Percentiles rank a stretch among this genome's conserved stretches.
phyloP scores from a whole-genome alignment of 1,284 basidiomycete species.

The Cutaneotrichosporon daszewskae region DNA sequence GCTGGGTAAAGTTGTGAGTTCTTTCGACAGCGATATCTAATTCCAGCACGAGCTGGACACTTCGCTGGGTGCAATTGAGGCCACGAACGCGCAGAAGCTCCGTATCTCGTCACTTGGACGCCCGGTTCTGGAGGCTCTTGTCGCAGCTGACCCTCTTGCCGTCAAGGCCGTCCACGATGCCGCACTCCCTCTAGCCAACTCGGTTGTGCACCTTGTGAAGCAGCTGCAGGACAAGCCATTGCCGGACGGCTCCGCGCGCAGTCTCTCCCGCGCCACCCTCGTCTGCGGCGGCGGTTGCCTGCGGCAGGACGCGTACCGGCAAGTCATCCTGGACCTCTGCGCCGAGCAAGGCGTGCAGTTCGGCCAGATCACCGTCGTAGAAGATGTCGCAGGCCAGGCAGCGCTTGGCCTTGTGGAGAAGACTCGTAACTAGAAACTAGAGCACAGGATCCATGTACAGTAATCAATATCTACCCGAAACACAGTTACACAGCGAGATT shows the following conservation, averaged over 20 bases:
- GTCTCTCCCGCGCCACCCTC: conserved; percentile 15
- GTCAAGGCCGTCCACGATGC: conserved; percentile 18
- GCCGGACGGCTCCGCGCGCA: conserved; percentile 1
- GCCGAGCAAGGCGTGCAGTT: conserved; percentile 21
- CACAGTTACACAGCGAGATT: too few species aligned
- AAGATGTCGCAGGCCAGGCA: conserved; percentile 29
- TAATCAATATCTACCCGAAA: neutral
- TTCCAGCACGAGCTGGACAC: conserved; percentile 31
- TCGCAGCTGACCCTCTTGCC: conserved; percentile 20
- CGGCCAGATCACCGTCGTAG: conserved; percentile 17
- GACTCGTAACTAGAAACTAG: too few species aligned
- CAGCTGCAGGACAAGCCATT: conserved; percentile 13
- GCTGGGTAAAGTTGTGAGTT: conserved; percentile 28
- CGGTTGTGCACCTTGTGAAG: conserved; percentile 19
- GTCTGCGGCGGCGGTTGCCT: conserved; percentile 31
- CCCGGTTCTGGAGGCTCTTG: conserved; percentile 19
- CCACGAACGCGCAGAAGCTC: conserved; percentile 32
- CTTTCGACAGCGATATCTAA: neutral
- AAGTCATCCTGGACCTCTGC: conserved; percentile 17
- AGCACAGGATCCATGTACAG: neutral
- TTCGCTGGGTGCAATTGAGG: conserved; percentile 15
- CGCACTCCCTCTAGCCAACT: conserved; percentile 14
- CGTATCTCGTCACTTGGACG: conserved; percentile 23
- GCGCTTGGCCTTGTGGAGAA: conserved; percentile 23
- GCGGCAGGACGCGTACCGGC: conserved; percentile 24